Evolutionary conservation across 768 basidiomycete genomes (phyloP).

Genomic region (Tulasnella calospora): DNA sequence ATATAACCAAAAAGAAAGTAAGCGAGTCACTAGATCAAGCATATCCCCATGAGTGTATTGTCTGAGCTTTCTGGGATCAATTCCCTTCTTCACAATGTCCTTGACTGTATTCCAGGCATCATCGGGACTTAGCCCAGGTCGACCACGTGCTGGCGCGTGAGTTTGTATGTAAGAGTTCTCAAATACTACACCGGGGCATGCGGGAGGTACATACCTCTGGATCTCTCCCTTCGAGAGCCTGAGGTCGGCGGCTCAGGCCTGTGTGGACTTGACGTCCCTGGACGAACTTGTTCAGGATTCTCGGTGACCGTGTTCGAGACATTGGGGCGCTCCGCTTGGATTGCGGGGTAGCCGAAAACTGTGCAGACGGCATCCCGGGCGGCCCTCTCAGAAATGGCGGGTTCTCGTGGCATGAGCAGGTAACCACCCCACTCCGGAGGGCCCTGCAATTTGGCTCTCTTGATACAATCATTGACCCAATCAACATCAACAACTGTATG

Average conservation of each 20-base stretch:
- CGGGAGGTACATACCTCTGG: background rate
- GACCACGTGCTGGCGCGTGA: background rate
- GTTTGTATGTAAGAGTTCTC: background rate
- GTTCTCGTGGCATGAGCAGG: background rate
- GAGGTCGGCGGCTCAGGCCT: background rate
- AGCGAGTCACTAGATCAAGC: background rate
- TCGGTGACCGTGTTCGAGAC: background rate
- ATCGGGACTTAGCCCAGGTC: background rate
- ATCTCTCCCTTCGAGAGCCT: background rate
- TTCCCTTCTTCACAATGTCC: background rate
- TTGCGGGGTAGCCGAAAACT: background rate
- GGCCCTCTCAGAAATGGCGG: background rate
- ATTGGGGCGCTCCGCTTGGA: background rate
- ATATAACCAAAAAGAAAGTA: background rate
- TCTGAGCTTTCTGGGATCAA: background rate
- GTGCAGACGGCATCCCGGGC: background rate
- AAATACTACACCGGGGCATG: background rate
- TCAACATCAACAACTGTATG: background rate
- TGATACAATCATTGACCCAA: background rate
- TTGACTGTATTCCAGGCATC: background rate
- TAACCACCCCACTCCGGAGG: background rate
- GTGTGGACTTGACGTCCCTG: background rate
- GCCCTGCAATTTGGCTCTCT: background rate
- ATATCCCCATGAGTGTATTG: background rate
- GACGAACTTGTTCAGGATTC: background rate